Evolutionary conservation across 805 yeast genomes (phyloP), one percentile per base, ranked within the genome.

Genomic region (Saccharomyces paradoxus): DNA sequence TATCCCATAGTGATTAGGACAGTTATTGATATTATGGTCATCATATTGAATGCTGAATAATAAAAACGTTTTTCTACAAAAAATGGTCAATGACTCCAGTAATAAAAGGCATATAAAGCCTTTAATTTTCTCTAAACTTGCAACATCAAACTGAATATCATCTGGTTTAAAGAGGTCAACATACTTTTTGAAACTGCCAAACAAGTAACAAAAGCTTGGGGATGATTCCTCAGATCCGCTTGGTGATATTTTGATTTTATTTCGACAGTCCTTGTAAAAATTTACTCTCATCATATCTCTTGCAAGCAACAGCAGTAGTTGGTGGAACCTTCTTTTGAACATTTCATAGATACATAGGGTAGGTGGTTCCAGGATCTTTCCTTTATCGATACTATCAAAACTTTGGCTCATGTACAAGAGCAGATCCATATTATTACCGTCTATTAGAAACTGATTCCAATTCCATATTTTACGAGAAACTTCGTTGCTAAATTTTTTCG

Each of bases 271-370:
- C 24, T 49, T 27, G 48, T 54, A 56, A 55, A 55, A 57, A 13
- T 51, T 46, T 5, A 55, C 54, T 32, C 41, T 53, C 17, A 55
- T 29, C 53, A 60, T 31, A 41, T 56, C 58, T 32, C 51, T 56
- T 13, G 56, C 41, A 28, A 57, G 37, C 7, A 48, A 30, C 10
- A 58, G 28, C 26, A 66, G 49, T 32, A 60, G 61, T 47, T 62
- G 65, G 17, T 58, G 59, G n/a, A 60, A 26, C 41, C 58, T 56
- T 49, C 60, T 53, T 49, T 54, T 61, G n/a, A 61, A 32, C n/a
- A 61, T 41, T 13, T 60, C 64, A 60, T 31, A 65, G 58, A 49
- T 60, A 51, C 21, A 64, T 62, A 37, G 37, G 21, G n/a, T 41
- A 29, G 46, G n/a, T 44, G 26, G 17, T 13, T 46, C 21, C 49